These are phyloP conservation scores for Stachybotrys echinatus DNA, from an alignment of 2,329 filamentous ascomycete genomes.

Conservation along the genomic window DNA sequence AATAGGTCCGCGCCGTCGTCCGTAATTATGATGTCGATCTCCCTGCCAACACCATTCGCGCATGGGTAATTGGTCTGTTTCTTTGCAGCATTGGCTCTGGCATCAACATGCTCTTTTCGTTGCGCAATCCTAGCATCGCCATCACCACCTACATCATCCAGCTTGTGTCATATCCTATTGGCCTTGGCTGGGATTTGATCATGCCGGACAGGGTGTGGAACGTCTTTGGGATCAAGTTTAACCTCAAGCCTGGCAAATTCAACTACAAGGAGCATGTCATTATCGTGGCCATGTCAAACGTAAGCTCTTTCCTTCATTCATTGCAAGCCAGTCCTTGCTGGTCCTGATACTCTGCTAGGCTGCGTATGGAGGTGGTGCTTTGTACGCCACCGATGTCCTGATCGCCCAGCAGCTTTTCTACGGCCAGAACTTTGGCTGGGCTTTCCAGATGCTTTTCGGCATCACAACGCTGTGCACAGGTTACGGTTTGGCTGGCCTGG, in stretches of 20 bases:
- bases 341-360: constrained; percentile 27
- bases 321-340: neutral
- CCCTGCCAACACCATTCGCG: constrained; percentile 59
- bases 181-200: constrained; percentile 47
- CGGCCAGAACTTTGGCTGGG: constrained; percentile 47
- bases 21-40: constrained; percentile 60
- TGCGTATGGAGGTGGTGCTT: constrained; percentile 50
- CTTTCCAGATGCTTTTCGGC: constrained; percentile 48
- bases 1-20: constrained; percentile 57
- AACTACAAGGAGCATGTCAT: constrained; percentile 59
- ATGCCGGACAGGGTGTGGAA: constrained; percentile 49
- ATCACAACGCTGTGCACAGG: constrained; percentile 53
- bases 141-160: constrained; percentile 60
- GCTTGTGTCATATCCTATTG: constrained; percentile 56
- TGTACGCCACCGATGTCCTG: constrained; percentile 50
- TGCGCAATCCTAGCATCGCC: constrained; percentile 52
- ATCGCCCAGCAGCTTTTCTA: constrained; percentile 52
- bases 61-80: constrained; percentile 57
- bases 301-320: constrained; percentile 18
- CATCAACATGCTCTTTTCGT: constrained; percentile 56
- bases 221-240: constrained; percentile 48
- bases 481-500: constrained; percentile 51
- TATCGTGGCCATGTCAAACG: constrained; percentile 60
- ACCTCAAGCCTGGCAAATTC: constrained; percentile 51
- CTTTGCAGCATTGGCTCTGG: constrained; percentile 58